A percentile compares a stretch with the other conserved stretches of the same genome.
These are phyloP conservation scores for Phlebiopsis gigantea DNA, from an alignment of 768 basidiomycete genomes.

Conservation along the genomic window DNA sequence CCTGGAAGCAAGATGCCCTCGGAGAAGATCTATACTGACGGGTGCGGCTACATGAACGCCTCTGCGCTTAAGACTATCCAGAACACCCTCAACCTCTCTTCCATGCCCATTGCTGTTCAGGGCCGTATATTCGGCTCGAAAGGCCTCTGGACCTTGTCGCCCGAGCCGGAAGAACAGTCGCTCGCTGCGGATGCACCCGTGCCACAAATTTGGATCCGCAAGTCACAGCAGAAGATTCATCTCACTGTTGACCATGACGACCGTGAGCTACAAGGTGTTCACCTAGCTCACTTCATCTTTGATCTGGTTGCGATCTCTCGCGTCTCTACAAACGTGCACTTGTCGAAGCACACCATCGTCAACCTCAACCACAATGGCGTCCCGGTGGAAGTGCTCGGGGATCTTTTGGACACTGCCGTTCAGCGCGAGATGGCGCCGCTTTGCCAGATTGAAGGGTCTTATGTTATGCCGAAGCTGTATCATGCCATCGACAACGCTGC, in stretches of 20 bases:
- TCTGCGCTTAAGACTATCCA: constrained; percentile 26
- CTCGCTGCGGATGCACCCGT: constrained; percentile 12
- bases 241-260: constrained; percentile 1
- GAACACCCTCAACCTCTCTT: constrained; percentile 9
- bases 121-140: constrained; percentile 31
- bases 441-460: constrained; percentile 44
- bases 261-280: neutral
- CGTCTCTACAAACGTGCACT: constrained; percentile 32
- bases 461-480: constrained; percentile 47
- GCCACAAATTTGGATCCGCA: constrained; percentile 31
- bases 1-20: constrained; percentile 32
- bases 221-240: constrained; percentile 28
- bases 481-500: constrained; percentile 44
- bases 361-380: constrained; percentile 63
- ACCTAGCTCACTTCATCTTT: constrained; percentile 49
- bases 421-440: constrained; percentile 42
- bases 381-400: constrained; percentile 34
- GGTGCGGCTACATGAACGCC: constrained; percentile 33
- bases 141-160: constrained; percentile 30
- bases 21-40: constrained; percentile 41
- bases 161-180: neutral
- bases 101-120: constrained; percentile 26
- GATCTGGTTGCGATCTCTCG: constrained; percentile 45
- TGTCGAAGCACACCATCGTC: constrained; percentile 53
- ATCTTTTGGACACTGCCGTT: constrained; percentile 47